Evolutionary conservation across 2,329 filamentous ascomycete genomes (phyloP), one percentile per base, ranked within the genome.

Genomic region (Calonectria leucothoes): DNA sequence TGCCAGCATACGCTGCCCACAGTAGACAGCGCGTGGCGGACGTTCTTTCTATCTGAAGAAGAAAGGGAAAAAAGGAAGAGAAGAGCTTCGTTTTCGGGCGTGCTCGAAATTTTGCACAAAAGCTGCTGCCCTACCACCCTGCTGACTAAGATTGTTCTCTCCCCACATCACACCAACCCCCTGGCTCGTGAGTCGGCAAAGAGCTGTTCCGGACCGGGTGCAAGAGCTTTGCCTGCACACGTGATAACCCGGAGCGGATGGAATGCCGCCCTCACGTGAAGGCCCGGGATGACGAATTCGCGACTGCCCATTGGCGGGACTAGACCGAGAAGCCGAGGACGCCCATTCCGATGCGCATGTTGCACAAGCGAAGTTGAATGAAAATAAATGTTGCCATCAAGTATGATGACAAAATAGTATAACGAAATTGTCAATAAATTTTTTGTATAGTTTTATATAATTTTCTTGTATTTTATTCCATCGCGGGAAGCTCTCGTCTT

Each of bases 11-110:
- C 77, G 75, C 78, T 81, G 82, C 82, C 82, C 80, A 82, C 76
- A 77, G 74, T 74, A 74, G 75, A 77, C 80, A 82, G 79, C 78
- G 79, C 74, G 80, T 79, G 83, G 81, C 83, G 85, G 85, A 85
- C 83, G 84, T 86, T 87, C 87, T 85, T 87, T 75, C 87, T 90
- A 89, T 89, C 87, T 90, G 85, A 76, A 81, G 82, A 83, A 74
- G 79, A 79, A 85, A 83, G 81, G 83, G 82, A 78, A 81, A 84
- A 82, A 79, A 81, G 84, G 82, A 78, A 51, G 35, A 70, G 69
- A 73, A 73, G 27, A 63, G 68, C 27, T 3, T 11, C 23, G 17
- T 2, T n/a, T 23, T 45, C 57, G 23, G 11, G 31, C 42, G 68
- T 71, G 27, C 8, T 66, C 27, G 0, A 72, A 70, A 48, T 49